Evolutionary conservation across 2,329 filamentous ascomycete species (phyloP), one percentile per base, ranked within the genome.

Genomic region (Fusarium phyllophilum): DNA sequence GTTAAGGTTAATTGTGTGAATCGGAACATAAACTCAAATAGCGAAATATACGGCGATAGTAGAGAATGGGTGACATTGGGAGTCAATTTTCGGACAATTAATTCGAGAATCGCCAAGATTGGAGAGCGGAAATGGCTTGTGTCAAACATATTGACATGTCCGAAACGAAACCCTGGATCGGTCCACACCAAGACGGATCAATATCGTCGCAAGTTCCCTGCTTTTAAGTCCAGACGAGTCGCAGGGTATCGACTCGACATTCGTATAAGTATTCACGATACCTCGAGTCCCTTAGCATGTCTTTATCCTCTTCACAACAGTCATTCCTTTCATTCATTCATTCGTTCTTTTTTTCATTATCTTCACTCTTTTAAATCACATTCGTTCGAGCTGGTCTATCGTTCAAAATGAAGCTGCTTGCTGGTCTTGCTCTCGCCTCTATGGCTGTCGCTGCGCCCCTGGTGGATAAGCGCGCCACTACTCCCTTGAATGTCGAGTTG

Each of bases 401-500:
- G 48, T 74, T 73, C 66, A 77, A 29, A 44, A 78, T 78, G 77
- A 78, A 78, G 75, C 65, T 75, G 74, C 73, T 78, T 74, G 72
- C 74, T 58, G 72, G 75, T 72, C 69, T 78, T 49, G 75, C 74
- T 72, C 62, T 78, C 31, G 77, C 77, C 63, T 78, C 77, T 11
- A 58, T 78, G 69, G 75, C 75, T 64, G 36, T 69, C 45, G 77
- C 77, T 66, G 74, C 74, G 54, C 77, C 77, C 51, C 63, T 78
- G 39, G 59, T 65, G 58, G 65, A 70, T 10, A 69, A 74, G 68
- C 84, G 81, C 77, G 85, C 76, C 77, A 83, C 77, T 77, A 82
- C 70, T 7, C 83, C 84, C 61, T 79, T 86, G 56, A 80, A 84
- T 26, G 84, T 86, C 68, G 81, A 85, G 77, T 83, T 89, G 63